Base-by-base conservation (phyloP, 2,329 filamentous ascomycete species). In the Grosmannia serpens region DNA sequence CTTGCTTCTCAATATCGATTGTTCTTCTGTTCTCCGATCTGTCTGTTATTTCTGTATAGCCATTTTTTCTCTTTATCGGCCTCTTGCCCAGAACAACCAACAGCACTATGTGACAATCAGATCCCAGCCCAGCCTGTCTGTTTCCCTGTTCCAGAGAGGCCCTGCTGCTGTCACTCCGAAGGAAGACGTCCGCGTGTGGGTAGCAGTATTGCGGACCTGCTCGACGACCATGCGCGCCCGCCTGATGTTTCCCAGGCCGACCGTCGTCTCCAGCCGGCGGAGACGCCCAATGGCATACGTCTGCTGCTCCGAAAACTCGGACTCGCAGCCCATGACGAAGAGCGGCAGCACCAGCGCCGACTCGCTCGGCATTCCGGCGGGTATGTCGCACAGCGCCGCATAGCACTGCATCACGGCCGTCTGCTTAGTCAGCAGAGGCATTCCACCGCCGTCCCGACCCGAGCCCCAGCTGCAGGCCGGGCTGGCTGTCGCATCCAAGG, bases 101-200 rank as follows among this genome's bases (percentile, higher is more conserved):
- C n/a, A n/a, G n/a, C n/a, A n/a, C n/a, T 53, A 53, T n/a, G 52
- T 53, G 9, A 53, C 52, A 38, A 53, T 53, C 31, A 53, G 52
- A 15, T 53, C 52, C 52, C 52, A 53, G 29, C 52, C 52, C n/a
- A 53, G 52, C 10, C 52, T 33, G 52, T 53, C 52, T 3, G 52
- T 53, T 6, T 29, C 31, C 33, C 52, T 8, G 33, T 20, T 53
- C 52, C 52, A 53, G 3, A 20, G 29, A 6, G 52, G 52, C 20
- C 52, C 52, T 49, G 4, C 46, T 49, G 46, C 46, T 49, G 46
- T 49, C 5, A 9, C 38, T n/a, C n/a, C n/a, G n/a, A n/a, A 41
- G 33, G 33, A 35, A 35, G 33, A 7, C 33, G 33, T 7, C 33
- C 7, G 33, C 33, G 41, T 8, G 41, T 5, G 10, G 26, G 29